phyloP scores from a whole-genome alignment of 2,329 filamentous ascomycete genomes.

The Keithomyces neogunnii region DNA sequence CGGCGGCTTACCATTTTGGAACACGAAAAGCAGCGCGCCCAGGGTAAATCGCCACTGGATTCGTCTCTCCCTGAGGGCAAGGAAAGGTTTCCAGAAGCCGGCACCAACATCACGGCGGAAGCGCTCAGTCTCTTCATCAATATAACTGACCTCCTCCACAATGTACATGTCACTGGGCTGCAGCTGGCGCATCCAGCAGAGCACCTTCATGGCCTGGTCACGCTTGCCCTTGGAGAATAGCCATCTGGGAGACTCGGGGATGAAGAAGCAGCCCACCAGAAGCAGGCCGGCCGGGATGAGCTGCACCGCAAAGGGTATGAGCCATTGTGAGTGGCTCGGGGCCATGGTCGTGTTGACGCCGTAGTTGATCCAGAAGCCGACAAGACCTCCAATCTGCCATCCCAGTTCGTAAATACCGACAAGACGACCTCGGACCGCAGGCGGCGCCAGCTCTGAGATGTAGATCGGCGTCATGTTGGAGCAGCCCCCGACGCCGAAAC shows the following conservation, averaged over 20 bases:
- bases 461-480: slow-evolving; percentile 15
- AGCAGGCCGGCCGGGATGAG: slow-evolving; percentile 58
- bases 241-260: slow-evolving; percentile 62
- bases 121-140: slow-evolving; percentile 61
- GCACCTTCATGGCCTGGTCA: slow-evolving; percentile 47
- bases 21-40: slow-evolving; percentile 66
- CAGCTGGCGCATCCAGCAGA: slow-evolving; percentile 59
- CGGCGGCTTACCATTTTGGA: slow-evolving; percentile 55
- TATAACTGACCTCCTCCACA: slow-evolving; percentile 61
- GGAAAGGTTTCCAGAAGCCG: slow-evolving; percentile 70
- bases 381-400: slow-evolving; percentile 12
- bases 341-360: slow-evolving; percentile 45
- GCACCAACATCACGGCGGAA: slow-evolving; percentile 55
- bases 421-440: slow-evolving; percentile 13
- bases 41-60: slow-evolving; percentile 66
- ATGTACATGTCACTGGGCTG: slow-evolving; percentile 53
- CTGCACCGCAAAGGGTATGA: slow-evolving; percentile 58
- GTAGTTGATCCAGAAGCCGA: slow-evolving; percentile 36
- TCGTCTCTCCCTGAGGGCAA: slow-evolving; percentile 43
- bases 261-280: slow-evolving; percentile 48
- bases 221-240: slow-evolving; percentile 53
- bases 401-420: slow-evolving; percentile 15
- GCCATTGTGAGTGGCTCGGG: slow-evolving; percentile 46
- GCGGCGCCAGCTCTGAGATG: slow-evolving; percentile 13
- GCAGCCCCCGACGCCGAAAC: slow-evolving; percentile 17